phyloP scores from a whole-genome alignment of 2,329 filamentous ascomycete species.

The Teratosphaeria gauchensis region DNA sequence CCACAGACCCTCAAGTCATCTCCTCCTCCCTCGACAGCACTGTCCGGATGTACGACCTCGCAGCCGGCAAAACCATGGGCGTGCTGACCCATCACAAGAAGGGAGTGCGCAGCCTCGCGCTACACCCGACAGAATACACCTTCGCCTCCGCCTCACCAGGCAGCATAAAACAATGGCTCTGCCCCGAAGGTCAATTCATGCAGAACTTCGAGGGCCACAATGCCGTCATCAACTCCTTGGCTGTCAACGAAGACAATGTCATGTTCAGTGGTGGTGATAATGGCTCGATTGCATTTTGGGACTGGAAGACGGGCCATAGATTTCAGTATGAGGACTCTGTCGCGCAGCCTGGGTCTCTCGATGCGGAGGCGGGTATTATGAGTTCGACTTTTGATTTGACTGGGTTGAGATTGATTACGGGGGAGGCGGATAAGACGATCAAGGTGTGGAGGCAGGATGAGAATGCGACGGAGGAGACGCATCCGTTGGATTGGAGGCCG shows the following conservation, averaged over 20 bases:
- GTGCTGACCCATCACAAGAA: conserved; percentile 98
- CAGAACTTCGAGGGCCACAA: conserved; percentile 98
- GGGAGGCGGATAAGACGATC: conserved; percentile 91
- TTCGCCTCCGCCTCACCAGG: conserved; percentile 88
- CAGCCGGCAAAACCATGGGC: conserved; percentile 90
- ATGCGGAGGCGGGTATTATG: conserved; percentile 93
- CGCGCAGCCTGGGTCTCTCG: conserved; percentile 85
- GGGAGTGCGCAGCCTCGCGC: conserved; percentile 73
- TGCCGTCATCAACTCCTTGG: conserved; percentile 86
- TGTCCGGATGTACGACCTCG: conserved; percentile 87
- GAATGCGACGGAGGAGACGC: conserved; percentile 77
- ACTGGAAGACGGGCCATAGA: conserved; percentile 92
- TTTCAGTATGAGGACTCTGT: conserved; percentile 87
- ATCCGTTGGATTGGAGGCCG: conserved; percentile 88
- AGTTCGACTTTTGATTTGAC: conserved; percentile 85
- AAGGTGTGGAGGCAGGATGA: conserved; percentile 97
- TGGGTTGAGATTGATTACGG: conserved; percentile 79
- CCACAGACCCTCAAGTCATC: conserved; percentile 93
- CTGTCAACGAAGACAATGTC: conserved; percentile 90
- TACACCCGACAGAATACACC: conserved; percentile 88
- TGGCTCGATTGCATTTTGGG: conserved; percentile 94
- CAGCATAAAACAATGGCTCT: conserved; percentile 99
- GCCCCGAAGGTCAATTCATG: conserved; percentile 96
- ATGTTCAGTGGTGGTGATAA: conserved; percentile 94
- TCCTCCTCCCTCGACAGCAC: conserved; percentile 86